A percentile compares a stretch with the other conserved stretches of the same genome.
phyloP scores from a whole-genome alignment of 2,329 filamentous ascomycete genomes.

The Bimuria novae-zelandiae region DNA sequence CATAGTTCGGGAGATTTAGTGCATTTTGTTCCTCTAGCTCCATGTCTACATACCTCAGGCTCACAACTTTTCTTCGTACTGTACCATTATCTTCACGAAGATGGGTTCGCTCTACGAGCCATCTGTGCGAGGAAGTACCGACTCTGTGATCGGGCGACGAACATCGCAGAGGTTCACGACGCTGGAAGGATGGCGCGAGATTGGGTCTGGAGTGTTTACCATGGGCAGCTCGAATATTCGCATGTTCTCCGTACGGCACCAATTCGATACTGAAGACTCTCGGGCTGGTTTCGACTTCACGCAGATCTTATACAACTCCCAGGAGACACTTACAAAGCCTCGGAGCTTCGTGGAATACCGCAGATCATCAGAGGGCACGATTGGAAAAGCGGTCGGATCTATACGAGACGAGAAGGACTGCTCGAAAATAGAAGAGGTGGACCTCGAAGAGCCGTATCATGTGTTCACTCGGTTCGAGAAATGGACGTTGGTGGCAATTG shows the following conservation, averaged over 20 bases:
- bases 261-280: constrained; percentile 21
- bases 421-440: background rate
- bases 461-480: constrained; percentile 17
- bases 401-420: background rate
- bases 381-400: constrained; percentile 12
- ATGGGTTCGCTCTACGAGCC: constrained; percentile 19
- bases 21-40: background rate
- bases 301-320: background rate
- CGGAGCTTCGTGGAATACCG: constrained; percentile 4
- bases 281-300: constrained; percentile 8
- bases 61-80: constrained; percentile 1
- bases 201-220: constrained; percentile 19
- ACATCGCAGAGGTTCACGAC: constrained; percentile 22
- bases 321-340: background rate
- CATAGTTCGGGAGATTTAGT: constrained; percentile 1
- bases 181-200: constrained; percentile 25
- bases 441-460: constrained; percentile 12
- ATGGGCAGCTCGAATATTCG: constrained; percentile 23
- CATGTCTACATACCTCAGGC: constrained; percentile 3
- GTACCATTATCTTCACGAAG: background rate
- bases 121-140: constrained; percentile 12
- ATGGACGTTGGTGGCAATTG: constrained; percentile 21
- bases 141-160: constrained; percentile 5
- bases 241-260: constrained; percentile 18
- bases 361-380: constrained; percentile 10